phyloP scores from a whole-genome alignment of 805 yeast genomes.

The Candida patagonica region DNA sequence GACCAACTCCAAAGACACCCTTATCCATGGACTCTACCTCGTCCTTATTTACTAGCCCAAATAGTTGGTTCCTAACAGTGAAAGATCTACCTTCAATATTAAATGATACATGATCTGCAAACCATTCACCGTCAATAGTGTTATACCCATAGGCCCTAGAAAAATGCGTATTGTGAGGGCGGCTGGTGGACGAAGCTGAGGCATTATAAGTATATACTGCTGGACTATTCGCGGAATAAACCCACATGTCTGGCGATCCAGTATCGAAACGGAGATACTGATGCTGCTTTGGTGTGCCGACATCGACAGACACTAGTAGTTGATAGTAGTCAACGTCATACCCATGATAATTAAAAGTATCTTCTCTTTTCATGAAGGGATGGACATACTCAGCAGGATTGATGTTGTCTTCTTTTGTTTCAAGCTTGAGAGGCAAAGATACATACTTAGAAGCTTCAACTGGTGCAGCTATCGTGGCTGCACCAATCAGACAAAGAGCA shows the following conservation, averaged over 20 bases:
- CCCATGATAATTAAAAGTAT: too few relatives aligned
- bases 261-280: conserved; percentile 36
- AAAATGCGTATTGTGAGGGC: conserved; percentile 19
- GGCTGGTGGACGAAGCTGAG: too few relatives aligned
- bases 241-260: conserved; percentile 43
- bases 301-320: conserved; percentile 14
- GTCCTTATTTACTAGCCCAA: conserved; percentile 15
- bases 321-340: too few relatives aligned
- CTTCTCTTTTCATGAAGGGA: too few relatives aligned
- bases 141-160: conserved; percentile 29
- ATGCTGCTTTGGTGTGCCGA: conserved; percentile 38
- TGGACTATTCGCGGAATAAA: conserved; percentile 27
- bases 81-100: conserved; percentile 48
- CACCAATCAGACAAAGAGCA: too few relatives aligned
- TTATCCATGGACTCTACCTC: not conserved
- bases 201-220: conserved; percentile 16
- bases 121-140: too few relatives aligned
- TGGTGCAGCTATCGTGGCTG: too few relatives aligned
- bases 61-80: conserved; percentile 34
- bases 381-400: too few relatives aligned
- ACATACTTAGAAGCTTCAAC: too few relatives aligned
- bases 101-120: too few relatives aligned
- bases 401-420: too few relatives aligned
- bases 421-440: too few relatives aligned
- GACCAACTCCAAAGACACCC: conserved; percentile 23